Conservation (phyloP, 73 alveolate species). For the Paramecium tetraurelia region DNA sequence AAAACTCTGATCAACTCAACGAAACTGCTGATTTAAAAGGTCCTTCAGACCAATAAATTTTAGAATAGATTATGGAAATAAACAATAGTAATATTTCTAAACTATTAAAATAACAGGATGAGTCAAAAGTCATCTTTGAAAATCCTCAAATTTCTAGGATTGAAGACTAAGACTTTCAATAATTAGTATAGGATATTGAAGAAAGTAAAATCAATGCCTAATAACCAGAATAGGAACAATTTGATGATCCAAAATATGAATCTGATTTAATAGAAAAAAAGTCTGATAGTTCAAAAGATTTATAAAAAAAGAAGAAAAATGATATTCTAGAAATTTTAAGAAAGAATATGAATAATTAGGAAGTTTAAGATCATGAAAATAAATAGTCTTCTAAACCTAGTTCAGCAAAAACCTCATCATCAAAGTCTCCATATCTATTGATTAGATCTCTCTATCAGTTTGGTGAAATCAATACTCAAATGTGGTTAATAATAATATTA, state of each 20-base stretch:
- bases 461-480: neutral
- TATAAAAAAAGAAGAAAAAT: neutral
- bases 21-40: neutral
- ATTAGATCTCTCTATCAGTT: conserved; percentile 5
- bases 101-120: neutral
- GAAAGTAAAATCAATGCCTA: neutral
- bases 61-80: neutral
- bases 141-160: neutral
- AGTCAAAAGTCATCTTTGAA: neutral
- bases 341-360: neutral
- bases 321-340: neutral
- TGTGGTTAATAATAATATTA: neutral
- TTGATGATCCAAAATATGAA: conserved; percentile 9
- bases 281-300: neutral
- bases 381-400: neutral
- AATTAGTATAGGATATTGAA: neutral
- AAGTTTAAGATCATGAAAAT: neutral
- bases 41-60: neutral
- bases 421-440: neutral
- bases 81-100: neutral
- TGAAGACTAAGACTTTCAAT: neutral
- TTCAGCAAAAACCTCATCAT: neutral
- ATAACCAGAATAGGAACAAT: neutral
- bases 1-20: neutral
- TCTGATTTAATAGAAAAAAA: neutral